Evolutionary conservation across 2,329 filamentous ascomycete species (phyloP).

Genomic region (Gremmenia infestans): DNA sequence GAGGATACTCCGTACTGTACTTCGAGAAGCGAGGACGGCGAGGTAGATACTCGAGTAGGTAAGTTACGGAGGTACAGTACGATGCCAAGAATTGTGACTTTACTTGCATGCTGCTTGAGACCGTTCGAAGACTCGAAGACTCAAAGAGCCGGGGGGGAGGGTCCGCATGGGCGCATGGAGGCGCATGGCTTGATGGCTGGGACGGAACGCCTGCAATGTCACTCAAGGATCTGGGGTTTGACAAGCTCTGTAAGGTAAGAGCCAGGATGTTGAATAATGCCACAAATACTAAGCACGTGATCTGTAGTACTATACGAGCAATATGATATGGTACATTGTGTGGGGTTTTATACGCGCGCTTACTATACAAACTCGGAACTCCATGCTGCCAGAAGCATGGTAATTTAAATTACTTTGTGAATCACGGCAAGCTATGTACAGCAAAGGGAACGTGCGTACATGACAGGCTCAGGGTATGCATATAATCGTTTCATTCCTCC

Average conservation of each 20-base stretch:
- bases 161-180: conserved; percentile 4
- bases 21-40: too few species aligned
- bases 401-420: too few species aligned
- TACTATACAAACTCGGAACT: not conserved
- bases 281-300: not conserved
- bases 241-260: not conserved
- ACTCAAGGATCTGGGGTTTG: not conserved
- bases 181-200: not conserved
- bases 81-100: too few species aligned
- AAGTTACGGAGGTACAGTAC: too few species aligned
- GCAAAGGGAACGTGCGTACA: not conserved
- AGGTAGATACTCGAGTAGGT: too few species aligned
- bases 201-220: conserved; percentile 1
- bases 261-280: not conserved
- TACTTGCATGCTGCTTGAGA: too few species aligned
- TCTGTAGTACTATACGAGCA: not conserved
- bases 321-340: not conserved
- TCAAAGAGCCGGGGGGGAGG: not conserved
- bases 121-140: too few species aligned
- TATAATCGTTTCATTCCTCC: conserved; percentile 1
- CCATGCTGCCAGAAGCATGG: not conserved
- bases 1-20: not conserved
- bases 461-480: not conserved
- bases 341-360: not conserved
- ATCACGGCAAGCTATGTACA: not conserved